Percentiles rank a stretch among this genome's conserved stretches.
Conservation (phyloP, 345 rosid species). For the Salix arbutifolia region DNA sequence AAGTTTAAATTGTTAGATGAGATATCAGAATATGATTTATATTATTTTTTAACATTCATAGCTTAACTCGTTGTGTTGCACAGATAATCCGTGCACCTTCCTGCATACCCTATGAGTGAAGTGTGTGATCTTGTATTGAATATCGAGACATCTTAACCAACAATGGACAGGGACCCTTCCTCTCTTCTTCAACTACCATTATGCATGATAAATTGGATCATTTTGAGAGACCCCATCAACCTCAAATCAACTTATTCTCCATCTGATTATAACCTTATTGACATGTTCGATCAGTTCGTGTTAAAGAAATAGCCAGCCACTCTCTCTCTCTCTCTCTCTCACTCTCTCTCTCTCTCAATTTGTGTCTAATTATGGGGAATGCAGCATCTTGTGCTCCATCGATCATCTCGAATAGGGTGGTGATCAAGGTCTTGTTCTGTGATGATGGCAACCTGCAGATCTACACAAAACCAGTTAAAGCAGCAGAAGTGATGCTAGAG, state of each 20-base stretch:
- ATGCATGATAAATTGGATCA: background rate
- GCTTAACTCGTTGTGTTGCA: background rate
- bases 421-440: slow-evolving; percentile 27
- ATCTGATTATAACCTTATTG: background rate
- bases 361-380: slow-evolving; percentile 41
- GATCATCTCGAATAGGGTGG: slow-evolving; percentile 21
- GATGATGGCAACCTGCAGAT: slow-evolving; percentile 34
- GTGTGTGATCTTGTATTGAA: background rate
- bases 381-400: slow-evolving; percentile 47
- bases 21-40: too few relatives aligned
- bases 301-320: background rate
- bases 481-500: slow-evolving; percentile 42
- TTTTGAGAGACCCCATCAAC: background rate
- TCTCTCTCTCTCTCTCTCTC: background rate
- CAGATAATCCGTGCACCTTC: slow-evolving; percentile 2
- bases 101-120: background rate
- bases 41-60: too few relatives aligned
- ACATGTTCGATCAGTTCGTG: background rate
- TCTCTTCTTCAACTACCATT: slow-evolving; percentile 8
- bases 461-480: slow-evolving; percentile 40
- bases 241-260: background rate
- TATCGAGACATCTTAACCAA: slow-evolving; percentile 4
- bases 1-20: too few relatives aligned
- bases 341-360: too few relatives aligned
- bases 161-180: slow-evolving; percentile 6